These are phyloP conservation scores for Aspergillus taichungensis DNA, from an alignment of 495 filamentous ascomycete species.

Conservation along the genomic window DNA sequence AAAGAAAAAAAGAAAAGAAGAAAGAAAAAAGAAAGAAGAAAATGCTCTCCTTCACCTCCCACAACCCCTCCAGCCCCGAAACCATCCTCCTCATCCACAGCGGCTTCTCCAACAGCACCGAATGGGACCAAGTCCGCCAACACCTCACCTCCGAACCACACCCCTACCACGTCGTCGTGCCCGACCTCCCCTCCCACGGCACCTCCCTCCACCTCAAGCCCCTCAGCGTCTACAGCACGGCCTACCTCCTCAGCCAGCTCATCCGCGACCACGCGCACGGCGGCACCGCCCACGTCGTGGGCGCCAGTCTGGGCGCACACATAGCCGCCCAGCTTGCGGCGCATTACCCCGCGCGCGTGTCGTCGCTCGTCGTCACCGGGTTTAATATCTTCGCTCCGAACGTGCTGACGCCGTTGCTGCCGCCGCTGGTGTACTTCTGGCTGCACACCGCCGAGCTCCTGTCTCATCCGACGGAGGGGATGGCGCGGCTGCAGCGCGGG, in stretches of 20 bases:
- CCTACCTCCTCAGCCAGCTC: background rate
- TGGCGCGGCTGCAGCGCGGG: slow-evolving; percentile 3
- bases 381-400: slow-evolving; percentile 1
- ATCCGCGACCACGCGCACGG: slow-evolving; percentile 6
- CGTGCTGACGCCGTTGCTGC: background rate
- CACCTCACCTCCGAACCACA: background rate
- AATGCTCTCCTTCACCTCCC: background rate
- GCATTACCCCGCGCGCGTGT: background rate
- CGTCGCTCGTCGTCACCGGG: slow-evolving; percentile 2
- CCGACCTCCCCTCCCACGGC: slow-evolving; percentile 14
- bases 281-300: slow-evolving; percentile 6
- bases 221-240: slow-evolving; percentile 6
- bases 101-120: slow-evolving; percentile 3
- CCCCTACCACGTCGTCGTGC: slow-evolving; percentile 10
- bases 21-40: too few relatives aligned
- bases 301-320: slow-evolving; percentile 10
- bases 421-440: slow-evolving; percentile 2
- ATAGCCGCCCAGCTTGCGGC: slow-evolving; percentile 5
- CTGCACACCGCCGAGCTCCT: background rate
- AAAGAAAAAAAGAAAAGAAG: too few relatives aligned
- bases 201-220: slow-evolving; percentile 5
- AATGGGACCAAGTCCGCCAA: slow-evolving; percentile 10
- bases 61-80: background rate
- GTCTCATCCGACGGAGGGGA: slow-evolving; percentile 1
- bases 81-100: slow-evolving; percentile 14